Evolutionary conservation across 2,329 filamentous ascomycete genomes (phyloP).

Genomic region (Xylaria sp.): DNA sequence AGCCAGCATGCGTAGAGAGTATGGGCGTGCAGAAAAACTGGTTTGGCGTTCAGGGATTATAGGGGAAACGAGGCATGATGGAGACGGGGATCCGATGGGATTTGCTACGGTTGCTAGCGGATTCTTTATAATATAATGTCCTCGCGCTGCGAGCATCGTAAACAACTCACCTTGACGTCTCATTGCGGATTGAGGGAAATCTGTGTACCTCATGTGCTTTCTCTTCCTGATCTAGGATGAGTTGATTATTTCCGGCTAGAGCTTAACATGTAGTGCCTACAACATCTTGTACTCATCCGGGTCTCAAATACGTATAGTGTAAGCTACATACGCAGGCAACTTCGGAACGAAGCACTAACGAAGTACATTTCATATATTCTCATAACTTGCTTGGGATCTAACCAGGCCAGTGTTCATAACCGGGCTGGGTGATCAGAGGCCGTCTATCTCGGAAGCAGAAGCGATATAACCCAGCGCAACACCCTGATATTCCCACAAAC

Average conservation of each 20-base stretch:
- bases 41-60: slow-evolving; percentile 33
- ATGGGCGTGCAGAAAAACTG: slow-evolving; percentile 15
- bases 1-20: slow-evolving; percentile 15
- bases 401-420: background rate
- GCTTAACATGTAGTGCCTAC: background rate
- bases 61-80: slow-evolving; percentile 18
- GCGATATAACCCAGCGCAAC: background rate
- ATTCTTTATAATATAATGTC: slow-evolving; percentile 14
- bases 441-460: background rate
- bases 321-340: background rate
- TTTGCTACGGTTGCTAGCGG: slow-evolving; percentile 14
- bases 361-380: background rate
- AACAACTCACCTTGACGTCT: background rate
- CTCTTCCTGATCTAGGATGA: background rate
- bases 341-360: background rate
- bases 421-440: background rate
- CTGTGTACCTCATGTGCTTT: background rate
- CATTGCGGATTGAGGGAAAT: background rate
- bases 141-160: background rate
- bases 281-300: background rate
- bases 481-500: background rate
- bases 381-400: background rate
- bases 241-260: background rate
- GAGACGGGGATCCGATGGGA: background rate
- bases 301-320: background rate